Evolutionary conservation across 2,329 filamentous ascomycete species (phyloP), one percentile per base, ranked within the genome.

Genomic region (Tothia fuscella): DNA sequence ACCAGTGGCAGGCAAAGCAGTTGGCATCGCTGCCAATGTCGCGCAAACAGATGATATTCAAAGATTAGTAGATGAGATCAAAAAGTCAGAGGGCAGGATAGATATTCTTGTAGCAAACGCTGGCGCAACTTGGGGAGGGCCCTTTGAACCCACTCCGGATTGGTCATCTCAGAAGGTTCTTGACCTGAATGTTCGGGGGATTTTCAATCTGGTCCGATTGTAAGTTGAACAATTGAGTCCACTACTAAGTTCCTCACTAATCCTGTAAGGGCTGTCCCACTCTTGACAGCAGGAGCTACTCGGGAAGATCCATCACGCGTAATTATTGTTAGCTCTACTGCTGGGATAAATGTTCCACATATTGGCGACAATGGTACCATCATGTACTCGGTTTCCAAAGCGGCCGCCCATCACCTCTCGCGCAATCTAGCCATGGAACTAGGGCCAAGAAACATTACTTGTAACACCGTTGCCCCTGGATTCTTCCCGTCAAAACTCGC

Each of bases 101-200:
- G 57, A 63, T 39, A 60, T 63, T 34, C 50, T 63, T 3, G 55
- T 63, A 12, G 55, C 55, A 38, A 63, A 63, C 43, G 60, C 60
- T 7, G 60, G 60, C 12, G 56, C 58, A 6, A 60, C 56, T 3
- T 62, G 57, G 54, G 59, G 59, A 14, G 59, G 56, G 1, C 55
- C 57, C 2, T 60, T 63, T 44, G 60, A 63, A 20, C 48, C 51
- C 2, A 56, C 55, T 6, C 56, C 57, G 29, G 60, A 62, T 44
- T 57, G 50, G 51, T 49, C 52, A 19, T 58, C 49, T 33, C 46
- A 56, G 46, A 61, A 62, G 43, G 54, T 62, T 16, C 46, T 63
- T 14, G 59, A 62, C 43, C 41, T 63, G 34, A 63, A 63, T 32
- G 58, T 63, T 9, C 48, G 58, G n/a, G 56, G 59, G 5, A 54